Base-by-base conservation (phyloP, 345 rosid species). In the Lepidium didymum region DNA sequence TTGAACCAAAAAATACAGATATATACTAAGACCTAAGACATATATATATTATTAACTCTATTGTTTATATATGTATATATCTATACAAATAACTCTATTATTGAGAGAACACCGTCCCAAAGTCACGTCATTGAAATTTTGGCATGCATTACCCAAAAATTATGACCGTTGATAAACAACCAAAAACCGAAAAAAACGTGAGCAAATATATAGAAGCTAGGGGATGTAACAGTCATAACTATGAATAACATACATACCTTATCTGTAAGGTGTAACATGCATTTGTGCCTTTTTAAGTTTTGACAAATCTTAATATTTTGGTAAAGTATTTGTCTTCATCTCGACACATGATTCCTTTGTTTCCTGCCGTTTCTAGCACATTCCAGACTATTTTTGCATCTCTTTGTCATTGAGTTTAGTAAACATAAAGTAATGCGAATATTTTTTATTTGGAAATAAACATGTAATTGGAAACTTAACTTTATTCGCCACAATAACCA, bases 301-400 rank as follows among this genome's bases (percentile, higher is more conserved):
- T 34, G n/a, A 34, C 0, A 61, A 60, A 18, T 29, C 23, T 11
- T 57, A 47, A 37, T 5, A 69, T 29, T 9, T 12, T 27, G 31
- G 59, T 59, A 50, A 69, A 60, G 42, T 69, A 40, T 47, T 27
- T 51, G 74, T 69, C 67, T 60, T 27, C 31, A 69, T 60, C 61
- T 43, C 33, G 36, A 18, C 53, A 69, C 8, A 19, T 29, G 31
- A 49, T 18, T 59, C 43, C 8, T 50, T 27, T 40, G 67, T n/a
- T 33, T 60, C 43, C 35, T 31, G 25, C 36, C 27, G 52, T 18
- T 59, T 60, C 52, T 16, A 42, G 60, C 61, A 41, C 74, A 10
- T 51, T 51, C 74, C 21, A 10, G 37, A 51, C 6, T 21, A 33
- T 36, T 33, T 42, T 31, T 61, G 53, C 44, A 51, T 41, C 44